Evolutionary conservation across 1,284 basidiomycete species (phyloP), one percentile per base, ranked within the genome.

Genomic region (Malassezia pachydermatis): DNA sequence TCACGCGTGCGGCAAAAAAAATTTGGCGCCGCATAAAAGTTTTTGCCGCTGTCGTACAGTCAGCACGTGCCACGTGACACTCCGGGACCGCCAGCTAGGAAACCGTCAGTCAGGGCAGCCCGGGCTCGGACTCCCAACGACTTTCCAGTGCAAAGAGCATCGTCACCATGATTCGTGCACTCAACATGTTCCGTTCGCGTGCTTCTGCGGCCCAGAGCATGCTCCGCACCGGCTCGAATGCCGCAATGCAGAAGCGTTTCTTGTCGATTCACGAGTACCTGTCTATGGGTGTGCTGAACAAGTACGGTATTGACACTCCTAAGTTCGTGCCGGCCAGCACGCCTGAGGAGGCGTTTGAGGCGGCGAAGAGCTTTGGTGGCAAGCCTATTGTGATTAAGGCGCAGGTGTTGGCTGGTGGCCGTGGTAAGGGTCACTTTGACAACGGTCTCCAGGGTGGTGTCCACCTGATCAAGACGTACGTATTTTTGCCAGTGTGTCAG

Each of bases 181-280:
- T 67, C 54, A 64, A 60, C 57, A 42, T 56, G 24, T 57, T 65
- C 32, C 63, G 61, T 23, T 57, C 59, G 37, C 57, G 58, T 45
- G 59, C 59, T 45, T 45, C 59, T 19, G 48, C 58, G 48, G 62
- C 62, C 30, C 45, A 53, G 27, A 52, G 60, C 48, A 48, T 62
- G 41, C 54, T 62, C 41, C 58, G 60, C 4, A 47, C 52, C 32
- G 55, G 53, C 22, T 43, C 51, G 17, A 54, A 51, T 22, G 55
- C 54, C 20, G 54, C 54, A 7, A 20, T 43, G 24, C 88, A 92
- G 80, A 86, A 79, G 77, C 86, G 92, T 65, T 86, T 84, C 75
- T 81, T 98, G 67, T 94, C 88, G 39, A 92, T 99, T 70, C 92
- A 99, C 76, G 92, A 99, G 77, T 88, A 96, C 77, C 88, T 96